Base-by-base conservation (phyloP, 495 filamentous ascomycete genomes). In the Oidiodendron maius region DNA sequence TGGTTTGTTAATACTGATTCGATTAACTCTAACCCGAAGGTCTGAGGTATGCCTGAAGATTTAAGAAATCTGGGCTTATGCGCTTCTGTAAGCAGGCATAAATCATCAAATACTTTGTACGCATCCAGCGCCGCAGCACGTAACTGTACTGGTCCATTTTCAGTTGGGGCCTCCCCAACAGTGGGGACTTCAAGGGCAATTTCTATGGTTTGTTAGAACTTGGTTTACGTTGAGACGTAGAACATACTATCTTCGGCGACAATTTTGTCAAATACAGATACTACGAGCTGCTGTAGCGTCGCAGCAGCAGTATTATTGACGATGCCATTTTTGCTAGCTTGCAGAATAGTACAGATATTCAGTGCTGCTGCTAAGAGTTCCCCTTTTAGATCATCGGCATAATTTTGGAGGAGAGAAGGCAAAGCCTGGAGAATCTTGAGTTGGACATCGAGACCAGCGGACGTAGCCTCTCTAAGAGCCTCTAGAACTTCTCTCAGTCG, bases 271-370 rank as follows among this genome's bases (percentile, higher is more conserved):
- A 95, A 97, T 1, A 91, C 85, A 4, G 86, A 84, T 40, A 89
- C 87, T 4, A 97, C 84, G 16, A 97, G 80, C 66, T 98, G 93
- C 64, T 95, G 93, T 44, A 98, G 69, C 2, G 94, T 95, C 38
- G 93, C 93, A 22, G 91, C 89, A 15, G 93, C 91, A 1, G 93
- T 96, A 51, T 93, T 94, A 52, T 89, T 91, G 54, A 97, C 90
- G 20, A 94, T 87, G 24, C 81, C 81, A 65, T 84, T 91, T 66
- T 96, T 97, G 63, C 86, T 89, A 22, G 80, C 82, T 64, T 96
- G 90, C 37, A 98, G 63, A 40, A 85, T 84, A 28, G 89, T 90
- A 64, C 93, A 97, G 63, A 96, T 86, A 60, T 94, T 86, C 53
- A 98, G 71, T 2, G 86, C 81, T 21, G 77, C 86, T 25, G 83